These are phyloP conservation scores for Dalbergia cochinchinensis DNA, from an alignment of 306 rosid genomes.

Conservation along the genomic window DNA sequence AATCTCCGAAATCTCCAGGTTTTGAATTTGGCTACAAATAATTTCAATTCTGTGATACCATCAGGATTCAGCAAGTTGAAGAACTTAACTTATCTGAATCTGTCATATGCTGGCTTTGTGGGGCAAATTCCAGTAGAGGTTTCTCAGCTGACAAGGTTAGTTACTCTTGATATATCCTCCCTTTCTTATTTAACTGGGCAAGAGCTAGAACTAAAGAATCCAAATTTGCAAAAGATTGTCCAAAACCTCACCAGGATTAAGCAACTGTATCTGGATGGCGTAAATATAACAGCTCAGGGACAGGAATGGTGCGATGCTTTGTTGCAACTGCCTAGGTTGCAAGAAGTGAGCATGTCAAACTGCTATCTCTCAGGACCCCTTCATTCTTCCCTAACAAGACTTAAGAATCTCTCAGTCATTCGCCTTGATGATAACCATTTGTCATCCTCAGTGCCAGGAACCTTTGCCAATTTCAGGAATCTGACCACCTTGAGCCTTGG, in stretches of 20 bases:
- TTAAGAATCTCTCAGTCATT: conserved; percentile 39
- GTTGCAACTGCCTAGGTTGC: conserved; percentile 23
- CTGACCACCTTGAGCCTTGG: conserved; percentile 33
- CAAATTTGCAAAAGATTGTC: conserved; percentile 28
- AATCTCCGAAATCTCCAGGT: conserved; percentile 44
- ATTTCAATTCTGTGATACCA: conserved; percentile 43
- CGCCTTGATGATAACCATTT: conserved; percentile 42
- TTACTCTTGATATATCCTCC: conserved; percentile 51
- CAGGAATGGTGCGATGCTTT: conserved; percentile 58
- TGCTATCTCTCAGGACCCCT: conserved; percentile 54
- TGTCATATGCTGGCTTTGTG: conserved; percentile 51
- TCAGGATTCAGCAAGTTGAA: conserved; percentile 36
- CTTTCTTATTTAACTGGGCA: neutral
- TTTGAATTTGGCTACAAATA: conserved; percentile 43
- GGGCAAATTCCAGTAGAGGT: conserved; percentile 52
- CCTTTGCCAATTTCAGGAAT: conserved; percentile 38
- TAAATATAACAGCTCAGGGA: conserved; percentile 47
- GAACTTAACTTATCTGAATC: conserved; percentile 43
- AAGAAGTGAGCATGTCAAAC: conserved; percentile 50
- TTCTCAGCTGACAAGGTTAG: conserved; percentile 49
- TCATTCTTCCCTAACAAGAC: conserved; percentile 33
- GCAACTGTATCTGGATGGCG: conserved; percentile 60
- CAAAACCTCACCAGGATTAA: conserved; percentile 44
- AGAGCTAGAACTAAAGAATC: conserved; percentile 3
- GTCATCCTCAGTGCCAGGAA: conserved; percentile 44